Percentiles rank a stretch among this genome's conserved stretches.
phyloP scores from a whole-genome alignment of 805 yeast species.

The Myxozyma kluyveri region DNA sequence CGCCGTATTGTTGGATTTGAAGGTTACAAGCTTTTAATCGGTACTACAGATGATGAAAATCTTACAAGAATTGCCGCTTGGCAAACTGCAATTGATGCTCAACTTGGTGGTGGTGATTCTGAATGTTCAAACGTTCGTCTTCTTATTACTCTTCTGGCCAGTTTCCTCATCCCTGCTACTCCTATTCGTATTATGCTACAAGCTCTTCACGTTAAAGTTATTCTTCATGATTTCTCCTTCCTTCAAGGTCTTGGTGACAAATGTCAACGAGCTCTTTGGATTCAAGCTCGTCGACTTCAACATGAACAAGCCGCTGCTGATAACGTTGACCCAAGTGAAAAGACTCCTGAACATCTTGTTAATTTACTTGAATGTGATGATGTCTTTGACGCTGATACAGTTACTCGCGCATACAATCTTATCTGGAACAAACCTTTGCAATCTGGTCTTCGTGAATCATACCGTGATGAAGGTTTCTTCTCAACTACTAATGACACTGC shows the following conservation, averaged over 20 bases:
- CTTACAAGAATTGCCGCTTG: slow-evolving; percentile 20
- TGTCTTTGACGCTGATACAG: slow-evolving; percentile 33
- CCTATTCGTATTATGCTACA: slow-evolving; percentile 34
- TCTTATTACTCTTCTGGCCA: slow-evolving; percentile 34
- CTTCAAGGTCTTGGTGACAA: slow-evolving; percentile 23
- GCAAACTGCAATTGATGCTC: slow-evolving; percentile 39
- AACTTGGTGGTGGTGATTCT: slow-evolving; percentile 42
- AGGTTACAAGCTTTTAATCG: slow-evolving; percentile 27
- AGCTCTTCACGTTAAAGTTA: slow-evolving; percentile 36
- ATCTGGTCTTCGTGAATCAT: slow-evolving; percentile 14
- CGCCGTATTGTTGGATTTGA: slow-evolving; percentile 32
- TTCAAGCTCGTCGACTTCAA: slow-evolving; percentile 31
- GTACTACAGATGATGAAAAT: slow-evolving; percentile 25
- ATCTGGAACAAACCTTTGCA: slow-evolving; percentile 22
- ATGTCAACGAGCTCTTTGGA: slow-evolving; percentile 32
- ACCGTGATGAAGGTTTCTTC: slow-evolving; percentile 29
- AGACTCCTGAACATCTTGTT: slow-evolving; percentile 27
- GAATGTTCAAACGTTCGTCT: slow-evolving; percentile 32
- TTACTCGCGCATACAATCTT: slow-evolving; percentile 29
- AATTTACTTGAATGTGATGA: slow-evolving; percentile 28
- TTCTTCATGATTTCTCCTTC: slow-evolving; percentile 27
- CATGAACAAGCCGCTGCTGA: slow-evolving; percentile 4
- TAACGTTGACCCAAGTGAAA: slow-evolving; percentile 7
- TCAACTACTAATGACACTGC: slow-evolving; percentile 31
- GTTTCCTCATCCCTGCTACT: slow-evolving; percentile 32